phyloP scores from a whole-genome alignment of 306 rosid species.

The Fagus crenata region DNA sequence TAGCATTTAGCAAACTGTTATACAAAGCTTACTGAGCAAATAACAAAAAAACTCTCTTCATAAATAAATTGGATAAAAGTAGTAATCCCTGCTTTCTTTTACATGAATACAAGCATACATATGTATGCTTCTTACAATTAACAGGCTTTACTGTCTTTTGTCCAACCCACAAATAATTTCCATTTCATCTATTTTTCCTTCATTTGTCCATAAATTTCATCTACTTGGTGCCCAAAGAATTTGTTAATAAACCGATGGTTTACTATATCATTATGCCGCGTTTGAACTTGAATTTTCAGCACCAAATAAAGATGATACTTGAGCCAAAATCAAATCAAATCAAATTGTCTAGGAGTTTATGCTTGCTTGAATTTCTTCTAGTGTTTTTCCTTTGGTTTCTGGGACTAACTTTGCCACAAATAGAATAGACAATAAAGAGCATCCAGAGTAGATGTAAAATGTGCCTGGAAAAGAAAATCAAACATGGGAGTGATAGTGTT shows the following conservation, averaged over 20 bases:
- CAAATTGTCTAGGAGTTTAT: conserved; percentile 37
- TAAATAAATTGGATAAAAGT: no score
- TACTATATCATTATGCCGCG: neutral
- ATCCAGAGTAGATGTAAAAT: conserved; percentile 59
- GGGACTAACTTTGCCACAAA: conserved; percentile 76
- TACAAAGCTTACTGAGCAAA: no score
- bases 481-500: conserved; percentile 1
- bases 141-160: neutral
- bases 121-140: neutral
- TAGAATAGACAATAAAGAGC: conserved; percentile 60
- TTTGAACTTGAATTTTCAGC: neutral
- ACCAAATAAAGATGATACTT: conserved; percentile 2
- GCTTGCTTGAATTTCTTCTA: conserved; percentile 78
- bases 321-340: neutral
- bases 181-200: conserved; percentile 8
- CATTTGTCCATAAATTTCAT: neutral
- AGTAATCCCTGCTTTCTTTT: no score
- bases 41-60: no score
- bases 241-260: neutral
- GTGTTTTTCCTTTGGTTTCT: conserved; percentile 93
- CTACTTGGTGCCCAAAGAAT: conserved; percentile 24
- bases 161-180: neutral
- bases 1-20: no score
- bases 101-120: neutral
- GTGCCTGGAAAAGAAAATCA: conserved; percentile 55